Evolutionary conservation across 2,329 filamentous ascomycete genomes (phyloP).

Genomic region (Neopestalotiopsis clavispora): DNA sequence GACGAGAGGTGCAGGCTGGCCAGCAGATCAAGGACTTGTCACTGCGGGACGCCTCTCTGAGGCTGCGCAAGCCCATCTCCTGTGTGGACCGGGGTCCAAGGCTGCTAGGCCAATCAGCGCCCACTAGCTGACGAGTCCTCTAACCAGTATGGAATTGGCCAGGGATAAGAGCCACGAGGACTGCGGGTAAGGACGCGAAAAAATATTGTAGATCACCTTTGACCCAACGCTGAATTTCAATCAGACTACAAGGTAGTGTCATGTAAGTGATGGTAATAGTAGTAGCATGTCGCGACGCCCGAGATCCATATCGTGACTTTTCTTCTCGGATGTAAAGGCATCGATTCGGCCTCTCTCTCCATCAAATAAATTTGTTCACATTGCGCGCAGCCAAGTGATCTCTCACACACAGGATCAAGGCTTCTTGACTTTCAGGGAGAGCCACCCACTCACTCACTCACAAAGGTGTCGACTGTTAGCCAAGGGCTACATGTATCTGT

Average conservation of each 20-base stretch:
- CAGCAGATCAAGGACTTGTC: conserved; percentile 22
- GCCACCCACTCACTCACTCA: too few relatives aligned
- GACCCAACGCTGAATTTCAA: not conserved
- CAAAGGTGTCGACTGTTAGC: too few relatives aligned
- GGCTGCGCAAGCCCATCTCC: conserved; percentile 28
- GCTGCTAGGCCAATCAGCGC: conserved; percentile 29
- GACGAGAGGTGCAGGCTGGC: conserved; percentile 18
- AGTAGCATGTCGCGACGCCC: not conserved
- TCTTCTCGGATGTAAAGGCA: not conserved
- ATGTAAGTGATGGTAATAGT: not conserved
- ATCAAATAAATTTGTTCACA: not conserved
- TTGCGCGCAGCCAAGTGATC: not conserved
- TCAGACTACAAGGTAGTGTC: not conserved
- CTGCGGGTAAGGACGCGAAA: conserved; percentile 15
- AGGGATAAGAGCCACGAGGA: conserved; percentile 4
- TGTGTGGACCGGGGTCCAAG: conserved; percentile 22
- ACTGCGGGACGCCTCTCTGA: conserved; percentile 20
- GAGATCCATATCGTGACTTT: not conserved
- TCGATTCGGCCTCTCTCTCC: not conserved
- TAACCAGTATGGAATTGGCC: conserved; percentile 25
- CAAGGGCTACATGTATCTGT: not conserved
- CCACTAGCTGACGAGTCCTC: conserved; percentile 37
- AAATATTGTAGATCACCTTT: not conserved
- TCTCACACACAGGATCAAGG: not conserved
- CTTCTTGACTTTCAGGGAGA: not conserved